A percentile compares a stretch with the other conserved stretches of the same genome.
Conservation (phyloP, 192 early-diverging fungal genomes). For the Mortierella antarctica region DNA sequence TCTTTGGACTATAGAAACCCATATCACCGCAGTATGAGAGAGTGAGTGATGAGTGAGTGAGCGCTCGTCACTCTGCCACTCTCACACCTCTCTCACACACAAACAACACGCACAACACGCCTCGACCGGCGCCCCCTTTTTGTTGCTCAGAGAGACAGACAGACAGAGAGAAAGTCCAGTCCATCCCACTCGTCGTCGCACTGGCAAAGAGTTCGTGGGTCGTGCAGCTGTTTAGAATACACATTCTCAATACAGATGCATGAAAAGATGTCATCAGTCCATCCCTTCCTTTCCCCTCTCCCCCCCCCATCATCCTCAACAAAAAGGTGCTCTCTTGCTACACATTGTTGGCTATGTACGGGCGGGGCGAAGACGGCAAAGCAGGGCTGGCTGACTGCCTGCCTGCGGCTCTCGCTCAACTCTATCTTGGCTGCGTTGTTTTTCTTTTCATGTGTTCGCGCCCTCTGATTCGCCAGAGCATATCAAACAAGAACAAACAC, state of each 20-base stretch:
- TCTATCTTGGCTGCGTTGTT: constrained; percentile 7
- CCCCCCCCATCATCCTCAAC: neutral
- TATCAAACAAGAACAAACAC: constrained; percentile 8
- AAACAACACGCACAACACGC: neutral
- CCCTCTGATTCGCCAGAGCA: constrained; percentile 14
- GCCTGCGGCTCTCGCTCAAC: constrained; percentile 1
- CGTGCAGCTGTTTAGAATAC: no score
- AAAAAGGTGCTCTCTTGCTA: no score
- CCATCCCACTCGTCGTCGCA: no score
- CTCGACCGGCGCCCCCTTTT: constrained; percentile 13
- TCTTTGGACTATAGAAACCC: no score
- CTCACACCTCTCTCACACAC: neutral
- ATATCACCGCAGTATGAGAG: neutral
- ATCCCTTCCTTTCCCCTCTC: neutral
- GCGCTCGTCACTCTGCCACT: neutral
- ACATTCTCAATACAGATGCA: neutral
- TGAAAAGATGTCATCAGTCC: constrained; percentile 6
- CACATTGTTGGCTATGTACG: neutral
- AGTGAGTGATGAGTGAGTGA: no score
- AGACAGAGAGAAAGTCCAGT: no score
- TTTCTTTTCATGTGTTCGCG: neutral
- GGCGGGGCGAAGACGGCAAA: neutral
- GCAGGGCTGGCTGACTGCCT: neutral
- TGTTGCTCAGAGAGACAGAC: neutral
- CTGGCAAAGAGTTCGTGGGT: no score